Conservation (phyloP, 768 basidiomycete species). For the Cystofilobasidium ferigula region DNA sequence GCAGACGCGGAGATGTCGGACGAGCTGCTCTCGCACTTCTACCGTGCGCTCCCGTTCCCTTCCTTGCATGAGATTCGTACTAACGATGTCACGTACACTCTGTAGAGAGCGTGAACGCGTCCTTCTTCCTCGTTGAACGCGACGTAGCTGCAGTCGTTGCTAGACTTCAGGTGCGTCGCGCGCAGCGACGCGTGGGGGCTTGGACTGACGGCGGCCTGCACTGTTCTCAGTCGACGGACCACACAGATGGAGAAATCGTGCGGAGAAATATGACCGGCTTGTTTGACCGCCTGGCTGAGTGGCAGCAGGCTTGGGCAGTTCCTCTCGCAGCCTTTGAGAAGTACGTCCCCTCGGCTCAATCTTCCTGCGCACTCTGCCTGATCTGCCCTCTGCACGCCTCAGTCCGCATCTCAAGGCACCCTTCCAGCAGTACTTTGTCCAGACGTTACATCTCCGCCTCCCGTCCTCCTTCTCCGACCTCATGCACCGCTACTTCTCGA, state of each 20-base stretch:
- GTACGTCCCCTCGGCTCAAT: constrained; percentile 30
- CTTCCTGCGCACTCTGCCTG: constrained; percentile 33
- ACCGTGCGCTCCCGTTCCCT: background rate
- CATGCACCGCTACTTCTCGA: constrained; percentile 46
- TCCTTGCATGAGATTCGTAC: background rate
- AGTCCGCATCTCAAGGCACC: constrained; percentile 6
- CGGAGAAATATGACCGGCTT: constrained; percentile 44
- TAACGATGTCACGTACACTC: background rate
- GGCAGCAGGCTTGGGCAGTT: constrained; percentile 61
- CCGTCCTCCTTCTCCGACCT: constrained; percentile 57
- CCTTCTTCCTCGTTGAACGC: constrained; percentile 10
- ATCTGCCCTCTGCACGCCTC: constrained; percentile 9
- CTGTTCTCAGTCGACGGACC: no score
- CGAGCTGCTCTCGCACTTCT: constrained; percentile 23
- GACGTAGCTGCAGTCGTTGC: constrained; percentile 8
- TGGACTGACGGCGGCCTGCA: background rate
- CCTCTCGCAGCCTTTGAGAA: constrained; percentile 24
- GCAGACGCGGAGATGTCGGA: constrained; percentile 12
- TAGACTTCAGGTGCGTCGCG: constrained; percentile 13
- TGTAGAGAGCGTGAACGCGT: constrained; percentile 9
- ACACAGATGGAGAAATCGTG: no score
- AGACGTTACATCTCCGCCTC: constrained; percentile 59
- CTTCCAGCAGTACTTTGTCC: constrained; percentile 49
- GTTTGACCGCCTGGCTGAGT: constrained; percentile 52
- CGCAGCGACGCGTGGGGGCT: background rate